Evolutionary conservation across 1,284 basidiomycete species (phyloP).

Genomic region (Melampsora larici-populina): DNA sequence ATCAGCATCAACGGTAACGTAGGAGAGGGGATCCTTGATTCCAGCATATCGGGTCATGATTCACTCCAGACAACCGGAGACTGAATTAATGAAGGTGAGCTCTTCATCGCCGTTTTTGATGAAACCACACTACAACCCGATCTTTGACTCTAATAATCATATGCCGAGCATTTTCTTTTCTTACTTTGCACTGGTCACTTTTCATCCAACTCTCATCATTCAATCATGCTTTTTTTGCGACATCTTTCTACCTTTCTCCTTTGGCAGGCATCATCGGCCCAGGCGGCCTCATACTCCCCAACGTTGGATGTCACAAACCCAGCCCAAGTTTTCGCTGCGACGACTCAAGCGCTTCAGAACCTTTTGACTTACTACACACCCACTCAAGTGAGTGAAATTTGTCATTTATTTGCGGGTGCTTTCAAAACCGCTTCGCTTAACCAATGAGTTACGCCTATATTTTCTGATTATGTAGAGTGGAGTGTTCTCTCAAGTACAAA

Average conservation of each 20-base stretch:
- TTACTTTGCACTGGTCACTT: too few species aligned
- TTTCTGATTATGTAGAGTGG: slow-evolving; percentile 2
- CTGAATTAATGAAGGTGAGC: too few species aligned
- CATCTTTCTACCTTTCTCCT: background rate
- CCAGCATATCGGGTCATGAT: too few species aligned
- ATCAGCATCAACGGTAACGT: too few species aligned
- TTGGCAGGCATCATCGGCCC: background rate
- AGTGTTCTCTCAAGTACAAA: slow-evolving; percentile 9
- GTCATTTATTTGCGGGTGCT: background rate
- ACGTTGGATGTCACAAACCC: background rate
- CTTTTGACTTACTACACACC: slow-evolving; percentile 7
- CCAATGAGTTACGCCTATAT: background rate
- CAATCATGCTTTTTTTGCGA: background rate
- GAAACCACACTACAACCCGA: too few species aligned
- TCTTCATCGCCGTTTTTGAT: too few species aligned
- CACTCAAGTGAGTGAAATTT: background rate
- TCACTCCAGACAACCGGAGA: too few species aligned
- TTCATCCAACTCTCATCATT: too few species aligned
- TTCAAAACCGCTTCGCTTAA: background rate
- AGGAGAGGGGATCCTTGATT: too few species aligned
- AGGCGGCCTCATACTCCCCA: slow-evolving; percentile 25
- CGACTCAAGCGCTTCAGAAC: slow-evolving; percentile 10
- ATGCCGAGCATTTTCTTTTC: too few species aligned
- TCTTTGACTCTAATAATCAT: too few species aligned
- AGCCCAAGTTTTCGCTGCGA: background rate